Evolutionary conservation across 805 yeast genomes (phyloP), one percentile per base, ranked within the genome.

Genomic region (Grigorovia humatica): DNA sequence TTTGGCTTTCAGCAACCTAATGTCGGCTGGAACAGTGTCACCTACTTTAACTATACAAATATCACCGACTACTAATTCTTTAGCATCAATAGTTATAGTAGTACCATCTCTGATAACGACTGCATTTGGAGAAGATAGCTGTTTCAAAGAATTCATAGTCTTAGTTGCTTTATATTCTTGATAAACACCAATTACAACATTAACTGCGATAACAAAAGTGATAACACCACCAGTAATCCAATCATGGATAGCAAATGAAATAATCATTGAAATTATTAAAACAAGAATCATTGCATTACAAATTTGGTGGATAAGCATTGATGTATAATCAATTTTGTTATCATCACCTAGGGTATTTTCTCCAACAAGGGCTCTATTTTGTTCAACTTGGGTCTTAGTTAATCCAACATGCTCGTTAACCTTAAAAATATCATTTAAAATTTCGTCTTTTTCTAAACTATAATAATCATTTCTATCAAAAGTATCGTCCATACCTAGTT

Each of bases 151-250:
- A 68, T 90, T 95, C 61, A 93, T 75, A 8, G 96, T 87, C 73
- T 93, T 85, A 62, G 95, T 96, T 1, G 96, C 88, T 62, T 97
- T 79, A 65, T 89, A 91, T 68, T 93, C 99, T 70, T 93, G 99
- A 45, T 88, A 86, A 65, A 91, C 85, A 0, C 99, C 99, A 40
- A 93, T 98, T 6, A 89, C 78, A 18, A 93, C 97, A 49, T 93
- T 98, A 57, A 93, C 86, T 46, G 83, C 64, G 41, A 93, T 88
- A 8, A 98, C 99, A 54, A 89, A 75, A 0, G 96, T 81, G 62
- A 93, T 93, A 52, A 91, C 84, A 44, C 95, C 75, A 13, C 98
- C 96, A 61, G 95, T 98, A 63, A 93, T 96, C 55, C 83, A 81
- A 69, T 93, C 95, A 29, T 95, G 95, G 86, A 93, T 88, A 59